Percentiles rank a stretch among this genome's conserved stretches.
phyloP scores from a whole-genome alignment of 2,329 filamentous ascomycete genomes.

The Drechslerella dactyloides region DNA sequence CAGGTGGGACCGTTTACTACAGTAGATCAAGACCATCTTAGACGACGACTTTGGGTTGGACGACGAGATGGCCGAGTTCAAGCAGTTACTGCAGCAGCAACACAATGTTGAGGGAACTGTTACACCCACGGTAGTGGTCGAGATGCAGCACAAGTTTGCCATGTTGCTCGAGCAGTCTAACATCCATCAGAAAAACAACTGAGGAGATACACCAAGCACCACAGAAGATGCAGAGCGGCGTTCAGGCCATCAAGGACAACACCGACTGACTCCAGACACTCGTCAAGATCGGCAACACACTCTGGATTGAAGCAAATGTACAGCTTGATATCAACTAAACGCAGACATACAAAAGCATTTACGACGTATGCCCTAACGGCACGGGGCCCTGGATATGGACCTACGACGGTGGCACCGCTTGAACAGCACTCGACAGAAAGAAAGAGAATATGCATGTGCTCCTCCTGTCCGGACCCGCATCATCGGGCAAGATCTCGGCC shows the following conservation, averaged over 20 bases:
- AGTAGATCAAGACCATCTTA: conserved; percentile 52
- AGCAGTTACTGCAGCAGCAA: conserved; percentile 50
- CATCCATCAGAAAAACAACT: conserved; percentile 40
- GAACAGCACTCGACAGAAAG: conserved; percentile 6
- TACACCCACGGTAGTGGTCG: conserved; percentile 47
- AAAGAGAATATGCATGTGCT: conserved; percentile 51
- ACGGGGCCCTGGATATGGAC: not conserved
- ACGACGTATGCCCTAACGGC: conserved; percentile 30
- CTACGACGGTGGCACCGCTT: not conserved
- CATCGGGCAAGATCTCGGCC: conserved; percentile 54
- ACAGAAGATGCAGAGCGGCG: conserved; percentile 50
- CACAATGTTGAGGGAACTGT: conserved; percentile 54
- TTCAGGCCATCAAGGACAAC: conserved; percentile 51
- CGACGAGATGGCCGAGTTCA: conserved; percentile 52
- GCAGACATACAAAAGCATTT: conserved; percentile 52
- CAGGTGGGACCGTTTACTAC: conserved; percentile 50
- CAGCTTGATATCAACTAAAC: conserved; percentile 53
- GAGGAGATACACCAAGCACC: not conserved
- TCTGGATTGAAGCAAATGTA: conserved; percentile 50
- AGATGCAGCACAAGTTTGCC: not conserved
- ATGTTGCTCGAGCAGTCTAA: conserved; percentile 4
- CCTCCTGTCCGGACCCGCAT: conserved; percentile 51
- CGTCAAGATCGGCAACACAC: conserved; percentile 52
- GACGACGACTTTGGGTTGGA: conserved; percentile 53
- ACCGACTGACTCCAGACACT: conserved; percentile 52